These are phyloP conservation scores for Colletotrichum sp. DNA, from an alignment of 2,329 filamentous ascomycete genomes.

Conservation along the genomic window DNA sequence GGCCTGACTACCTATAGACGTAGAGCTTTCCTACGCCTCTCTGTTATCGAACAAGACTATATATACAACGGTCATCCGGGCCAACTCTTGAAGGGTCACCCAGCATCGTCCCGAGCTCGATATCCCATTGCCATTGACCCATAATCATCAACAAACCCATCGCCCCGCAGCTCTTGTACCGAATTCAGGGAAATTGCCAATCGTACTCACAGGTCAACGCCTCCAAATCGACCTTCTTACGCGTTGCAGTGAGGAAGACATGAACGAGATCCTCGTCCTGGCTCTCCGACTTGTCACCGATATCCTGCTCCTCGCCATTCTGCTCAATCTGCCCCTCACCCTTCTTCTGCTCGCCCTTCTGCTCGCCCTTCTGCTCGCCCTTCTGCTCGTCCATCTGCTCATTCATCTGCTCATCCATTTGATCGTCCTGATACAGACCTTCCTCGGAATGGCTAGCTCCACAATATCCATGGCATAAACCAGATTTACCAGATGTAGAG, in stretches of 20 bases:
- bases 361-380: background rate
- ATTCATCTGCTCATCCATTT: background rate
- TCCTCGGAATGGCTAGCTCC: background rate
- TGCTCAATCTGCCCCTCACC: background rate
- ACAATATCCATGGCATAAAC: background rate
- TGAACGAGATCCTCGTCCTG: background rate
- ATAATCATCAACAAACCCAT: background rate
- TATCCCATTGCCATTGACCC: background rate
- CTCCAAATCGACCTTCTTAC: background rate
- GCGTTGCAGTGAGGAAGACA: background rate
- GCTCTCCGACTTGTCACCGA: background rate
- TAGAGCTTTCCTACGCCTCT: background rate
- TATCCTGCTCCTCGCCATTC: background rate
- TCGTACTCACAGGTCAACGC: background rate
- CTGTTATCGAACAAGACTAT: background rate
- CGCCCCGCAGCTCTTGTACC: background rate
- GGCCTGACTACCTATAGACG: background rate
- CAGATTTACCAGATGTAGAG: background rate
- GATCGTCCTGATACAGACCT: background rate
- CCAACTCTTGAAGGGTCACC: background rate
- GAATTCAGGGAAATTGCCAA: background rate
- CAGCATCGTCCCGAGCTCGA: background rate
- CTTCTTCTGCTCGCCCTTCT: background rate
- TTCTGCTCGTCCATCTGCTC: background rate
- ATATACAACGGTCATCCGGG: background rate